These are phyloP conservation scores for Gossypium bickii DNA, from an alignment of 345 rosid species.

Conservation along the genomic window DNA sequence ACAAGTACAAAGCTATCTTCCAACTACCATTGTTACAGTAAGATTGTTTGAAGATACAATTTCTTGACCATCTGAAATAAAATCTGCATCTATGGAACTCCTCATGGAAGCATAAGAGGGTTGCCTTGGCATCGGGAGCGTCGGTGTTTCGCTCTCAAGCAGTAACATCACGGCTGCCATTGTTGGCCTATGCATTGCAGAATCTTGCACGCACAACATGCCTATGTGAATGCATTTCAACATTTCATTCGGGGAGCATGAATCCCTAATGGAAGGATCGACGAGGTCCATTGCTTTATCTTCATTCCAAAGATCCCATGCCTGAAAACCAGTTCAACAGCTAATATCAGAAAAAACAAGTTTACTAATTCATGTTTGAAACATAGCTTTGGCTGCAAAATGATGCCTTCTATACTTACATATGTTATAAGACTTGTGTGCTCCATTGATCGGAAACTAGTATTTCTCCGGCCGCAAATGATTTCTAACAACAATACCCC, in stretches of 20 bases:
- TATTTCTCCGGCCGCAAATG: conserved; percentile 50
- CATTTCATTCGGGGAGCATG: conserved; percentile 40
- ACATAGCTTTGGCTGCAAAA: neutral
- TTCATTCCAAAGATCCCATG: conserved; percentile 65
- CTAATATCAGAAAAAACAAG: conserved; percentile 55
- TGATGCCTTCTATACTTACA: conserved; percentile 36
- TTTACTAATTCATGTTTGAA: conserved; percentile 73
- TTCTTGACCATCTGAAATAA: conserved; percentile 34
- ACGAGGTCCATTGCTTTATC: conserved; percentile 56
- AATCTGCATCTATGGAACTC: conserved; percentile 34
- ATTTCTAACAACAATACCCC: conserved; percentile 66
- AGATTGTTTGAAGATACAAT: conserved; percentile 47
- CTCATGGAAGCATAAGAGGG: conserved; percentile 55
- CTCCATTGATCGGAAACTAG: conserved; percentile 35
- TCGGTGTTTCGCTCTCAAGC: conserved; percentile 64
- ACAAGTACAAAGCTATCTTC: conserved; percentile 33
- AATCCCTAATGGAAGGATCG: conserved; percentile 43
- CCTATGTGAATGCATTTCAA: conserved; percentile 74
- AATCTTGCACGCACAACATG: conserved; percentile 80
- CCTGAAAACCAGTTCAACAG: conserved; percentile 48
- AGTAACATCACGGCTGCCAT: conserved; percentile 59
- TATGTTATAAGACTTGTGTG: conserved; percentile 42
- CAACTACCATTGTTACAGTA: conserved; percentile 46
- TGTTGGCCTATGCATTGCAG: conserved; percentile 56
- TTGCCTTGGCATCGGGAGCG: conserved; percentile 48